Evolutionary conservation across 345 rosid species (phyloP).

Genomic region (Eucalyptus albens): DNA sequence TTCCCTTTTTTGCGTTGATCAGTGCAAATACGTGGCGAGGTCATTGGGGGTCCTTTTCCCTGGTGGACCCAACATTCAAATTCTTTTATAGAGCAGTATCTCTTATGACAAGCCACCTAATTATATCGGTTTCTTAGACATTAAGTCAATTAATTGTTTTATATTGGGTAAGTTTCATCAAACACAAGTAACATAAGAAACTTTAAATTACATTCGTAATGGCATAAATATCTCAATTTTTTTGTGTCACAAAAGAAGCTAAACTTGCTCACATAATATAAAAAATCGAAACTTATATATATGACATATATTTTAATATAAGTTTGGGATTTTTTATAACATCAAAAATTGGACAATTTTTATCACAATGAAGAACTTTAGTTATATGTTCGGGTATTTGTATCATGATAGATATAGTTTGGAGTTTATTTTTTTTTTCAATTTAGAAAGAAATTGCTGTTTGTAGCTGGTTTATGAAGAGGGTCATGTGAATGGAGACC

Average conservation of each 20-base stretch:
- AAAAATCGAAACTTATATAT: too few species aligned
- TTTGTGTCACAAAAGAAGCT: too few species aligned
- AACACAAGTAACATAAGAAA: background rate
- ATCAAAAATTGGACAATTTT: too few species aligned
- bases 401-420: too few species aligned
- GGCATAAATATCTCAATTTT: background rate
- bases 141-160: background rate
- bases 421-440: background rate
- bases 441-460: background rate
- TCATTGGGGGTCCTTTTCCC: background rate
- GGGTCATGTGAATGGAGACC: background rate
- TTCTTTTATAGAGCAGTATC: background rate
- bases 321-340: fast-evolving
- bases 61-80: background rate
- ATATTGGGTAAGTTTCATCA: background rate
- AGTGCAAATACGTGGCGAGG: background rate
- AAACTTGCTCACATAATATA: too few species aligned
- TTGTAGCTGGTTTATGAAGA: background rate
- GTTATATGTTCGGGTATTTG: fast-evolving
- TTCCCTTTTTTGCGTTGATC: background rate
- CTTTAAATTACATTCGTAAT: too few species aligned
- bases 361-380: too few species aligned
- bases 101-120: background rate
- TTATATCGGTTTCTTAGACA: background rate
- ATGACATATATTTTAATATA: too few species aligned